Base-by-base conservation (phyloP, 2,329 filamentous ascomycete species). In the Didymella exigua region DNA sequence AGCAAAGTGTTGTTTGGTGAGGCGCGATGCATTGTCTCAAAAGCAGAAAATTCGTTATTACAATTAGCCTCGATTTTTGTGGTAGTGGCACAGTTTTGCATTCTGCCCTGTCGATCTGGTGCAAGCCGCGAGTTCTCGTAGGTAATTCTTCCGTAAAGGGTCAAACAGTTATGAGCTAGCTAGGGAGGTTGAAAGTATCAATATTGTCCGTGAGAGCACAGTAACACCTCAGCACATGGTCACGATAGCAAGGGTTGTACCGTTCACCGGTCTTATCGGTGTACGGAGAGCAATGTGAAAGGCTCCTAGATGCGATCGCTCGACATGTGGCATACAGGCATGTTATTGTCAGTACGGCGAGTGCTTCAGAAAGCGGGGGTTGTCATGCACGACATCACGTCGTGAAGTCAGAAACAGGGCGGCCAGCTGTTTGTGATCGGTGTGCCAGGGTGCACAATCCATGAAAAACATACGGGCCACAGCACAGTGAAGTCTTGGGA, bases 301-400 rank as follows among this genome's bases (percentile, higher is more conserved):
- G 2, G 2, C 3, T 4, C 19, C 9, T 10, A 26, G 36, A 29
- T 46, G 23, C 30, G 49, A 40, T 41, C 37, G 36, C 33, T 27
- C 37, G 16, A 31, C 46, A 52, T 45, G 27, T 47, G 30, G 36
- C 29, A 36, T 46, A 30, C 31, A 48, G 24, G 33, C 33, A 44
- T 29, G 24, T n/a, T n/a, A n/a, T n/a, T n/a, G n/a, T 31, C 14
- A 18, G 26, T 18, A 24, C 18, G 51, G 31, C 44, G 31, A 31
- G 19, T 16, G 40, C 27, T n/a, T 40, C 21, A 33, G 34, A 23
- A 49, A 54, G 45, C 44, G 51, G 51, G 51, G 51, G 45, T 54
- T 23, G 11, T 40, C 14, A 54, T 54, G 40, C 45, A 49, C 31
- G 24, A 38, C 38, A 48, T 48, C 24, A 37, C 30, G 19, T 42